These are phyloP conservation scores for Thermomyces lanuginosus DNA, from an alignment of 2,329 filamentous ascomycete species.

Conservation along the genomic window DNA sequence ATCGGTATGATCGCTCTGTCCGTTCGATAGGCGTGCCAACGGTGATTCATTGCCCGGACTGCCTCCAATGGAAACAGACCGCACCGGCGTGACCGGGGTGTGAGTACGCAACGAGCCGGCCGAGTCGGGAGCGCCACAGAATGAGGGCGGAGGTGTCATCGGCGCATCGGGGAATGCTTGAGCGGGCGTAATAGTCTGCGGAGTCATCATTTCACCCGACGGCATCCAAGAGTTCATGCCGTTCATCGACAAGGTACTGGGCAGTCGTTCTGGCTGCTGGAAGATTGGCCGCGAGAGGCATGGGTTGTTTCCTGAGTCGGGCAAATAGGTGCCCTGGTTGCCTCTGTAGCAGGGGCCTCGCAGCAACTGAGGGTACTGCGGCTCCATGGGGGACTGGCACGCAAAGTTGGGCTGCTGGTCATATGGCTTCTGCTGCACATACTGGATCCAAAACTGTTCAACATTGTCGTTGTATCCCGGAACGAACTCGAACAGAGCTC, in stretches of 20 bases:
- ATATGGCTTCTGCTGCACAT: constrained; percentile 21
- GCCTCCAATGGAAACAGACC: constrained; percentile 21
- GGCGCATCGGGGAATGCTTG: constrained; percentile 18
- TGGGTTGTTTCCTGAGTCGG: constrained; percentile 23
- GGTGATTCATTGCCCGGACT: constrained; percentile 21
- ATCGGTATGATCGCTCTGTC: constrained; percentile 16
- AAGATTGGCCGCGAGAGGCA: constrained; percentile 25
- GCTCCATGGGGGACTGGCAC: constrained; percentile 18
- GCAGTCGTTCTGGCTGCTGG: constrained; percentile 19
- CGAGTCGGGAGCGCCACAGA: constrained; percentile 21
- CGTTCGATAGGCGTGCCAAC: constrained; percentile 19
- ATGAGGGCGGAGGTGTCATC: constrained; percentile 22
- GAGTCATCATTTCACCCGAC: constrained; percentile 16
- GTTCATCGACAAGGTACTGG: constrained; percentile 21
- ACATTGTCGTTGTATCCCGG: constrained; percentile 22
- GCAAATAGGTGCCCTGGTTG: constrained; percentile 18
- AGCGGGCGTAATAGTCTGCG: constrained; percentile 21
- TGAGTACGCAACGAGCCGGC: constrained; percentile 20
- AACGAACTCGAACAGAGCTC: constrained; percentile 21
- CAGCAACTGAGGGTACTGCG: constrained; percentile 19
- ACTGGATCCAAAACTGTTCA: constrained; percentile 23
- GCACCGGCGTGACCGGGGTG: constrained; percentile 21
- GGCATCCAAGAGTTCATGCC: constrained; percentile 24
- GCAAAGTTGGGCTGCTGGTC: constrained; percentile 16
- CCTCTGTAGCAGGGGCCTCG: constrained; percentile 21